Base-by-base conservation (phyloP, 129 eudicot species). In the Sambucus nigra region DNA sequence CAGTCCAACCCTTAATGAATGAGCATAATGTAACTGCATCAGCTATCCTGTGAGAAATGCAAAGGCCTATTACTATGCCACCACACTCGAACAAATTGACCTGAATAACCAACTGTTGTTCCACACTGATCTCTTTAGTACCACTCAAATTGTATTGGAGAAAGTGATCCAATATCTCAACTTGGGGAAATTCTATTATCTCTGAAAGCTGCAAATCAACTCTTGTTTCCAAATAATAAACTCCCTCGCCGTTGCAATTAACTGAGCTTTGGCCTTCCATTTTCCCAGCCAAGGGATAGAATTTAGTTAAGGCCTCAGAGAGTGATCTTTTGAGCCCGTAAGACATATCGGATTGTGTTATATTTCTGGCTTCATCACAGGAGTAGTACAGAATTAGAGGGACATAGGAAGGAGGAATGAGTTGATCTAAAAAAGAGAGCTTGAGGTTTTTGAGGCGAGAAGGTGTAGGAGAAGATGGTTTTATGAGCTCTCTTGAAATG, bases 281-380 rank as follows among this genome's bases (percentile, higher is more conserved):
- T 59, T 72, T 63, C 7, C 84, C 84, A 0, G 84, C 78, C 35
- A 81, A 54, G 1, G 84, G 89, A 59, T 81, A 76, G 21, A 69
- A 73, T 13, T 33, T 51, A 39, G 62, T 53, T 38, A 81, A 56
- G 23, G 60, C 65, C n/a, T 81, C 65, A 1, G 89, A 69, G 15
- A 81, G 55, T 2, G 84, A 73, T n/a, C 19, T 63, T 55, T 51
- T 73, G 19, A 81, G 66, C 24, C 48, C 58, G 44, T 7, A 5
- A 11, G 55, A 60, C 46, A 45, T 66, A 25, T 49, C 54, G 19
- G 71, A 39, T 49, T 57, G 65, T 7, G 33, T 23, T 21, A 55
- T 39, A 24, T 48, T 29, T 48, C 9, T 39, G 19, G 50, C 47
- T 12, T 38, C 41, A 24, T 48, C 14, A 44, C 27, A 17, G 1